Evolutionary conservation across 148 eudicot species (phyloP), one percentile per base, ranked within the genome.

Genomic region (Rhododendron kiyosumense): DNA sequence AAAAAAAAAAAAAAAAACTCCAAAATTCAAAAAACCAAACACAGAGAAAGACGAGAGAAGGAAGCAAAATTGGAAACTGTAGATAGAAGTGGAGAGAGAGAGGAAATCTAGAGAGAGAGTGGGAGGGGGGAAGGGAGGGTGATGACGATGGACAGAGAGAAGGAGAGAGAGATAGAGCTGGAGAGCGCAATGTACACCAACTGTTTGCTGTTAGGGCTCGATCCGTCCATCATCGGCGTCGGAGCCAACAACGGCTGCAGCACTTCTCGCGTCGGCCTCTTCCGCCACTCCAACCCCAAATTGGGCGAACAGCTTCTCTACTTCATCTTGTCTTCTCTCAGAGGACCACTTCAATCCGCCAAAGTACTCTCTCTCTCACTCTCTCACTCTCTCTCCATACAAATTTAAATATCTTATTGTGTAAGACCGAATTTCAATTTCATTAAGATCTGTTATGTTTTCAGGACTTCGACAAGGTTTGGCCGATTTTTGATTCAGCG

Each of bases 401-500:
- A 8, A 17, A 5, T 79, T 46, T 8, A 8, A 28, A 67, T 67
- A 13, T 13, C 32, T 26, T 67, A 30, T 30, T 82, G 26, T 73
- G 2, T 78, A 2, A 41, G 41, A 15, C 79, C 14, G 26, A 73
- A 41, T 79, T 52, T 75, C 38, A 24, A 34, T 65, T 67, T 34
- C n/a, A 69, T 83, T 26, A 75, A 22, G 85, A 84, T 86, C 86
- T 71, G 65, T 84, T 78, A 14, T 57, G 83, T 26, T 13, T 49
- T 2, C 90, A 96, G 99, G 98, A 97, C 86, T 97, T 97, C 65
- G 99, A 97, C 86, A 95, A 91, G 86, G 99, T 97, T 34, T 95
- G 99, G 99, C 99, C 99, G 81, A 97, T 97, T 90, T 97, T 97
- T 57, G 98, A 95, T 92, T 93, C 99, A 0, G 96, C 99, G 7